Evolutionary conservation across 164 flowering plant species (phyloP).

Genomic region (grape (Vitis vinifera)): DNA sequence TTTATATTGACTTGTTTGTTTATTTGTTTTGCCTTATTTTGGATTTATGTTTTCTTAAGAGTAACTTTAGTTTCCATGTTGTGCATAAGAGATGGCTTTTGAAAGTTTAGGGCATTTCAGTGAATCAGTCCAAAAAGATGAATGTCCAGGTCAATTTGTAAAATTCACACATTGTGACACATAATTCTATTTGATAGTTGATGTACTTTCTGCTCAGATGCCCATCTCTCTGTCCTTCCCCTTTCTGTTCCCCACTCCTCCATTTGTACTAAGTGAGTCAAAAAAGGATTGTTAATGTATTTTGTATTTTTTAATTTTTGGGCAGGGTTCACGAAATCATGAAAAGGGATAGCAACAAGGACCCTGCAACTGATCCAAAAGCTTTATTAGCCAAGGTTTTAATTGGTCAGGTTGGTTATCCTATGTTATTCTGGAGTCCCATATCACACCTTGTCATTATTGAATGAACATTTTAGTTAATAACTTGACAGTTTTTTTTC

Average conservation of each 20-base stretch:
- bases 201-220: no score
- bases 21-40: no score
- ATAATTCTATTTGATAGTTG: no score
- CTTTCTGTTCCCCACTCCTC: no score
- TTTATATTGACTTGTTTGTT: background rate
- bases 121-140: no score
- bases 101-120: no score
- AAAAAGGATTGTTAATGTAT: no score
- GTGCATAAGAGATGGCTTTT: background rate
- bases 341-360: slow-evolving; percentile 63
- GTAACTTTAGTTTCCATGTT: background rate
- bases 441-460: background rate
- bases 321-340: slow-evolving; percentile 78
- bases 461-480: background rate
- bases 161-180: no score
- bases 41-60: background rate
- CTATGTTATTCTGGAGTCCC: slow-evolving; percentile 3
- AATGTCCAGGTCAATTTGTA: no score
- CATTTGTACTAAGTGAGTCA: no score
- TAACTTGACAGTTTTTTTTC: background rate
- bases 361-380: slow-evolving; percentile 60
- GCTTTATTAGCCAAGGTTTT: slow-evolving; percentile 69
- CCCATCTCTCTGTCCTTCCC: no score
- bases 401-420: slow-evolving; percentile 61
- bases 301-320: background rate